phyloP scores from a whole-genome alignment of 306 rosid species.

The Trifolium repens region DNA sequence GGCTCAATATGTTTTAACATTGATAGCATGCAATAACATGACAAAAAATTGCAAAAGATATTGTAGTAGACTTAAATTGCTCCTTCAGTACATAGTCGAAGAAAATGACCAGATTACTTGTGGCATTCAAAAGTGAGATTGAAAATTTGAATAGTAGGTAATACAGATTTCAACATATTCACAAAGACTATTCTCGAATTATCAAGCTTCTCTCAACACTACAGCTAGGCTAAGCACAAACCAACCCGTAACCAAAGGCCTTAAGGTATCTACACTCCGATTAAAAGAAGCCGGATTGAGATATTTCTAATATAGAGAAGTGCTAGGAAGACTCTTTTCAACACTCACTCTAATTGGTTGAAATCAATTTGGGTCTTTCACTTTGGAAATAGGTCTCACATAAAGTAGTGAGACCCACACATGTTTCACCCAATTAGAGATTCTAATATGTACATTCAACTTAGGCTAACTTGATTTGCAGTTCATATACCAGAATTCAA shows the following conservation, averaged over 20 bases:
- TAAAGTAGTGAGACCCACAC: no score
- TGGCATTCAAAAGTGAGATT: not conserved
- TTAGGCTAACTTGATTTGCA: constrained; percentile 22
- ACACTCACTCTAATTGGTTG: no score
- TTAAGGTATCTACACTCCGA: constrained; percentile 6
- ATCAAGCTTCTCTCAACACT: constrained; percentile 5
- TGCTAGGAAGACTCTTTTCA: no score
- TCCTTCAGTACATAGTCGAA: constrained; percentile 9
- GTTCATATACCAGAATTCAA: constrained; percentile 15
- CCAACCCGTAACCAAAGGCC: constrained; percentile 8
- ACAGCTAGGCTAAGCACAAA: constrained; percentile 22
- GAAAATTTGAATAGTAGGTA: constrained; percentile 15
- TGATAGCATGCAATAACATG: not conserved
- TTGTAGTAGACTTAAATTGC: not conserved
- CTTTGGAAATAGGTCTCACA: no score
- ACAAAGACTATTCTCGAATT: not conserved
- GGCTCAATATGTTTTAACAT: not conserved
- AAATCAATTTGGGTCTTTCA: no score
- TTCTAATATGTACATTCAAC: constrained; percentile 13
- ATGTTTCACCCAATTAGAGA: no score
- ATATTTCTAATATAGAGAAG: not conserved
- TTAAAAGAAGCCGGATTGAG: constrained; percentile 3
- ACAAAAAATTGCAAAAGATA: not conserved
- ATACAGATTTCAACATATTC: constrained; percentile 17
- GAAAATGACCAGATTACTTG: constrained; percentile 17